Evolutionary conservation across 192 early-diverging fungal species (phyloP).

Genomic region (Coemansia sp.): DNA sequence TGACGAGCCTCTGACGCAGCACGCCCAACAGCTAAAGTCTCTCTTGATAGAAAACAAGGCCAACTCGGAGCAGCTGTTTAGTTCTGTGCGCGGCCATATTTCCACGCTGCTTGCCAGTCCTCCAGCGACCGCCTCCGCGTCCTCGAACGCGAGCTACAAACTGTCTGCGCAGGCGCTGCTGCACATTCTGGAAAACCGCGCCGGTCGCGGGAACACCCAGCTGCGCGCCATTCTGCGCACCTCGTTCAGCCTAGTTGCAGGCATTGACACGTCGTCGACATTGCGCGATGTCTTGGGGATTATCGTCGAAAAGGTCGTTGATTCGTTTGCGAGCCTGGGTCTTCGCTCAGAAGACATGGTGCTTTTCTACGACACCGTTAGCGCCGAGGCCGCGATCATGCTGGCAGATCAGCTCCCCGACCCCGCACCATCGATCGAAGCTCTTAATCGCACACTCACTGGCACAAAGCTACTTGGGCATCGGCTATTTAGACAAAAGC

Average conservation of each 20-base stretch:
- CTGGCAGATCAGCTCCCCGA: slow-evolving; percentile 12
- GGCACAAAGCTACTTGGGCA: slow-evolving; percentile 22
- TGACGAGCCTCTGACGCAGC: slow-evolving; percentile 38
- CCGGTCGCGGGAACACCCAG: slow-evolving; percentile 16
- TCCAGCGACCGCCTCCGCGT: neutral
- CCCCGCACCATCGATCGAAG: slow-evolving; percentile 11
- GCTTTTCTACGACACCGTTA: slow-evolving; percentile 21
- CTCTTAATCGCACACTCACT: slow-evolving; percentile 17
- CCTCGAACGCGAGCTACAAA: neutral
- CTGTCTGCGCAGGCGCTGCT: slow-evolving; percentile 10
- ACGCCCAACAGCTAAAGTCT: slow-evolving; percentile 54
- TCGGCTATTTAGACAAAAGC: slow-evolving; percentile 19
- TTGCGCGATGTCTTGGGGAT: slow-evolving; percentile 18
- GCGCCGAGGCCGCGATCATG: slow-evolving; percentile 7
- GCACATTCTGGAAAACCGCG: slow-evolving; percentile 18
- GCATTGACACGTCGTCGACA: slow-evolving; percentile 18
- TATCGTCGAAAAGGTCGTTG: slow-evolving; percentile 27
- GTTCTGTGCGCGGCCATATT: slow-evolving; percentile 7
- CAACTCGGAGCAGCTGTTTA: slow-evolving; percentile 13
- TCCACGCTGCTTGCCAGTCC: slow-evolving; percentile 4
- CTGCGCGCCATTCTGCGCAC: slow-evolving; percentile 21
- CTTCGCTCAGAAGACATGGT: slow-evolving; percentile 27
- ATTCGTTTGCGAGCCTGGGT: slow-evolving; percentile 22
- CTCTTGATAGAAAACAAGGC: slow-evolving; percentile 44
- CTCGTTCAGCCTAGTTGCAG: slow-evolving; percentile 19